These are phyloP conservation scores for Boletus rubroflammeus DNA, from an alignment of 768 basidiomycete genomes.

Conservation along the genomic window DNA sequence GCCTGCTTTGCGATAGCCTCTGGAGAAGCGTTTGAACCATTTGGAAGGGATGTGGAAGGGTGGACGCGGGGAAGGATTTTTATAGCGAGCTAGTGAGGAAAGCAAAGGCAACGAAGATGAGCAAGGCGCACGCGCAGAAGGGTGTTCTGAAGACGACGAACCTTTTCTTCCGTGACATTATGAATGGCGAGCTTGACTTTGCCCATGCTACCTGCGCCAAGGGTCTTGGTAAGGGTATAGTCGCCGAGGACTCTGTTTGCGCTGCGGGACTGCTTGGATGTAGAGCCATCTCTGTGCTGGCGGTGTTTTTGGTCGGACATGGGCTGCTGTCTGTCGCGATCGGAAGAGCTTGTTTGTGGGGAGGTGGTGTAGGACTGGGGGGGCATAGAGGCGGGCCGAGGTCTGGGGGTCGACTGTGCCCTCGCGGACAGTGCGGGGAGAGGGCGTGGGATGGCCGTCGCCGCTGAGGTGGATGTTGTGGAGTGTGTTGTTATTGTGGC, in stretches of 20 bases:
- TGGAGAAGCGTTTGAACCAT: constrained; percentile 43
- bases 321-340: constrained; percentile 31
- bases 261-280: constrained; percentile 35
- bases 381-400: constrained; percentile 73
- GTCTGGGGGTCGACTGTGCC: constrained; percentile 32
- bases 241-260: constrained; percentile 73
- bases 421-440: constrained; percentile 24
- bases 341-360: constrained; percentile 30
- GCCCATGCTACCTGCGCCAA: constrained; percentile 98
- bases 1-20: constrained; percentile 75
- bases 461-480: constrained; percentile 16
- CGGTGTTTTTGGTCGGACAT: constrained; percentile 29
- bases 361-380: constrained; percentile 49
- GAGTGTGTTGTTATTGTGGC: constrained; percentile 4
- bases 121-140: not conserved
- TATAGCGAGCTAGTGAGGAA: constrained; percentile 74
- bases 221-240: constrained; percentile 93
- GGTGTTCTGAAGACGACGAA: constrained; percentile 35
- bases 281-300: constrained; percentile 30
- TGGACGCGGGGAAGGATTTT: constrained; percentile 93
- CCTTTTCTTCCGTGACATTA: constrained; percentile 88
- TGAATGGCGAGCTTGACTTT: constrained; percentile 97
- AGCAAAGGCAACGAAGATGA: constrained; percentile 7
- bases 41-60: constrained; percentile 51
- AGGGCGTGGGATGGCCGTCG: constrained; percentile 33